Evolutionary conservation across 2,329 filamentous ascomycete species (phyloP), one percentile per base, ranked within the genome.

Genomic region (Aspergillus costaricaensis): DNA sequence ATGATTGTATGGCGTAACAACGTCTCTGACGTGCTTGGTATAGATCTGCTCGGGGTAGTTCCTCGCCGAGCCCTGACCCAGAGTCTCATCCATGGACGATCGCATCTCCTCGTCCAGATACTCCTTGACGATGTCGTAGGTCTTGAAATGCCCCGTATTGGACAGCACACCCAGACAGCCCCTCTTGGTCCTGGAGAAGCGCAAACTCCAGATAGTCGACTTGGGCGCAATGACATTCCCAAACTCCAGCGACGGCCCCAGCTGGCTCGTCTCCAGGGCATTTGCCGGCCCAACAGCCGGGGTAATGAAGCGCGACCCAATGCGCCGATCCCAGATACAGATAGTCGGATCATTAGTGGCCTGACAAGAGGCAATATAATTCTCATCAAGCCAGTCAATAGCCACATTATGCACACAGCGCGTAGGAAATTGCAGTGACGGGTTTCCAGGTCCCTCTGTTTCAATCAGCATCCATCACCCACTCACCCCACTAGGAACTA

Each of bases 321-420:
- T 76, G 55, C 86, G 82, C 57, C 83, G 81, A 68, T 89, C 86
- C 86, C 86, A 89, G 5, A 88, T 79, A 60, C 82, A 86, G 43
- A 88, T 82, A 2, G 81, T 81, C 17, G 85, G 81, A 62, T 88
- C 85, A 50, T 81, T 83, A 0, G 80, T 76, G 2, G 84, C 80
- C 50, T 72, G 71, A 50, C 84, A 85, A 14, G 86, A 87, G 4
- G 86, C 81, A 65, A 89, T 86, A 68, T 87, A 88, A 59, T 88
- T 87, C 68, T 88, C 84, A 68, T 88, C 86, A 53, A 85, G 73
- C 62, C 84, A 85, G 72, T 89, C 85, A 62, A 88, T 85, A 6
- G 86, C 83, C 59, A 88, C 77, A 63, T 88, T 88, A 69, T 88
- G 83, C 8, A 88, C 86, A 66, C 86, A 85, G 15, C 82, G 80